Percentiles rank a stretch among this genome's conserved stretches.
phyloP scores from a whole-genome alignment of 768 basidiomycete species.

The Fomitopsis serialis region DNA sequence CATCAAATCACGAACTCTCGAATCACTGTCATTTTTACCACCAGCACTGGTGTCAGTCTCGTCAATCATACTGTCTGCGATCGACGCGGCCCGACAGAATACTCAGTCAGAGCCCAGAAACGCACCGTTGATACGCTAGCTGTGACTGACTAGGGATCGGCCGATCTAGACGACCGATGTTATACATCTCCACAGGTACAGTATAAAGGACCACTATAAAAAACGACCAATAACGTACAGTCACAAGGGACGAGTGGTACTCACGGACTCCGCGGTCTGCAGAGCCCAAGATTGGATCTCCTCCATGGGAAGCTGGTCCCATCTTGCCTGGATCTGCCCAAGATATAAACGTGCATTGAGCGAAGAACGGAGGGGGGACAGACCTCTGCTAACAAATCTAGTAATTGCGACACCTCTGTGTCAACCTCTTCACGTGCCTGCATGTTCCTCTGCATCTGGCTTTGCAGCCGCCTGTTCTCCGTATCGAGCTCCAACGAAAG shows the following conservation, averaged over 20 bases:
- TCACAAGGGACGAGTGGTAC: constrained; percentile 7
- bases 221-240: too few relatives aligned
- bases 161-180: too few relatives aligned
- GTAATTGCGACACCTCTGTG: constrained; percentile 36
- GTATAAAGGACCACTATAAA: too few relatives aligned
- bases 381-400: constrained; percentile 53
- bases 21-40: too few relatives aligned
- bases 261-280: constrained; percentile 29
- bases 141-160: too few relatives aligned
- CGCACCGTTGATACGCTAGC: too few relatives aligned
- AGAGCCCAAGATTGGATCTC: constrained; percentile 46
- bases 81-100: too few relatives aligned
- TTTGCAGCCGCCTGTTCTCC: constrained; percentile 44
- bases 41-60: too few relatives aligned
- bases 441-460: constrained; percentile 44
- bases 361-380: background rate
- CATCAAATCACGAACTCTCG: too few relatives aligned
- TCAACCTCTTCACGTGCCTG: constrained; percentile 41
- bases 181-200: too few relatives aligned
- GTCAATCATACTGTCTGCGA: too few relatives aligned
- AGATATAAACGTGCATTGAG: constrained; percentile 7
- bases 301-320: constrained; percentile 54
- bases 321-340: constrained; percentile 41
- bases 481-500: constrained; percentile 43
- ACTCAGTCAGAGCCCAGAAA: too few relatives aligned